phyloP scores from a whole-genome alignment of 352 stramenopile species.

The Pythium vanterpoolii region DNA sequence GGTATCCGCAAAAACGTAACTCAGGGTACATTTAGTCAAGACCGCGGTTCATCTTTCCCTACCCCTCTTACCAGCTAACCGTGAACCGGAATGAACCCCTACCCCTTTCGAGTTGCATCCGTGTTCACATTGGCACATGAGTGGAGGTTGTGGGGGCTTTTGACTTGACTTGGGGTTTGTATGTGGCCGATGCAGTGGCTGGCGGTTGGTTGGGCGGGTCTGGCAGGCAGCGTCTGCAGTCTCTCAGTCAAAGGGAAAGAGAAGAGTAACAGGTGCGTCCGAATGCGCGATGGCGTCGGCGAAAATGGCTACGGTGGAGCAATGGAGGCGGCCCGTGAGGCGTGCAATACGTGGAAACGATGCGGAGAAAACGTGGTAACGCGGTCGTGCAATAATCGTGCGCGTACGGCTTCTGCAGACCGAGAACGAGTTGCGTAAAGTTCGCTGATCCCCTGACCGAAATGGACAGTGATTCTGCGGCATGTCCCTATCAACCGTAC shows the following conservation, averaged over 20 bases:
- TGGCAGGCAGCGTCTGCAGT: slow-evolving; percentile 21
- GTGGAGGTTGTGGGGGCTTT: slow-evolving; percentile 20
- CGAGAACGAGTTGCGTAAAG: background rate
- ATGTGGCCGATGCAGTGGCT: slow-evolving; percentile 19
- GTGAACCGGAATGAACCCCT: slow-evolving; percentile 16
- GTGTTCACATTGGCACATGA: slow-evolving; percentile 9
- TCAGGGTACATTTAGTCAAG: background rate
- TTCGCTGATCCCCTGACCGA: no score
- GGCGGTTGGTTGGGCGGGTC: slow-evolving; percentile 20
- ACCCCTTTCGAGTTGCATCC: background rate
- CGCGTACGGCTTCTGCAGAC: background rate
- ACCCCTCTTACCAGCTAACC: slow-evolving; percentile 1
- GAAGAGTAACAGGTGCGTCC: slow-evolving; percentile 29
- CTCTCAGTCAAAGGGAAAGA: slow-evolving; percentile 33
- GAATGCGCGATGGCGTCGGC: slow-evolving; percentile 5
- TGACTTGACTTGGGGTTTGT: slow-evolving; percentile 20
- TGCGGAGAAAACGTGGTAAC: background rate
- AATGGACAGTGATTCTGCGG: no score
- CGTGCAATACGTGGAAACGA: background rate
- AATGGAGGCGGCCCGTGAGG: no score
- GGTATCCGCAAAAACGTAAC: background rate
- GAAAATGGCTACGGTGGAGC: background rate
- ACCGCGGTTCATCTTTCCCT: slow-evolving; percentile 15
- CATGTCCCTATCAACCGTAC: no score
- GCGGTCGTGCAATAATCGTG: background rate